Evolutionary conservation across 2,329 filamentous ascomycete species (phyloP), one percentile per base, ranked within the genome.

Genomic region (Ophiostoma perfectum): DNA sequence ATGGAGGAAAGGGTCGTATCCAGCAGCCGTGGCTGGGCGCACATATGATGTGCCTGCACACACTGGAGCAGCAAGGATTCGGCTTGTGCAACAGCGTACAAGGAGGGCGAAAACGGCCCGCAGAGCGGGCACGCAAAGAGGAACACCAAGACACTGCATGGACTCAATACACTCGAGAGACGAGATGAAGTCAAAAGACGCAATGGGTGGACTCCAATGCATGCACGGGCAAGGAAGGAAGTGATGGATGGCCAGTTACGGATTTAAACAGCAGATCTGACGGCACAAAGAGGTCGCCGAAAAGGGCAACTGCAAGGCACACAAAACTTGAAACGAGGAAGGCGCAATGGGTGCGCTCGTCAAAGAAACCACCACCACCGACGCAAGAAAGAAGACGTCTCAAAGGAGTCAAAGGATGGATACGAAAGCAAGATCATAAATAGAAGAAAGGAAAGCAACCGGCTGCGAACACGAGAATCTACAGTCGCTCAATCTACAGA

Each of bases 271-370:
- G 6, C 3, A 44, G 42, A 6, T 12, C 11, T 12, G 42, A 44
- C 11, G 42, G 2, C 49, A 64, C 42, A 38, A 36, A 16, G 42
- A 16, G n/a, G 62, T 47, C 8, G 39, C 67, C 49, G 63, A 52
- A 68, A 60, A 27, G 16, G 67, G 67, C n/a, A 68, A 41, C 41
- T 63, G 47, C 66, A 58, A 55, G 42, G 27, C 14, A 47, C 9
- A 55, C 41, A 47, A 65, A 68, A 68, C 47, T 60, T 14, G 47
- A 47, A 18, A 41, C 41, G n/a, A 39, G 47, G 67, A 68, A 68
- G 36, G 41, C 39, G 55, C 49, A 18, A 68, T 47, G 16, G 5
- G 58, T 52, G 39, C 47, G 45, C n/a, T 7, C 14, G 9, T 60
- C 62, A 60, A 65, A 52, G 18, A 47, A 52, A 18, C 27, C 27